Percentiles rank a stretch among this genome's conserved stretches.
These are phyloP conservation scores for Neopestalotiopsis sp. DNA, from an alignment of 2,329 filamentous ascomycete genomes.

Conservation along the genomic window DNA sequence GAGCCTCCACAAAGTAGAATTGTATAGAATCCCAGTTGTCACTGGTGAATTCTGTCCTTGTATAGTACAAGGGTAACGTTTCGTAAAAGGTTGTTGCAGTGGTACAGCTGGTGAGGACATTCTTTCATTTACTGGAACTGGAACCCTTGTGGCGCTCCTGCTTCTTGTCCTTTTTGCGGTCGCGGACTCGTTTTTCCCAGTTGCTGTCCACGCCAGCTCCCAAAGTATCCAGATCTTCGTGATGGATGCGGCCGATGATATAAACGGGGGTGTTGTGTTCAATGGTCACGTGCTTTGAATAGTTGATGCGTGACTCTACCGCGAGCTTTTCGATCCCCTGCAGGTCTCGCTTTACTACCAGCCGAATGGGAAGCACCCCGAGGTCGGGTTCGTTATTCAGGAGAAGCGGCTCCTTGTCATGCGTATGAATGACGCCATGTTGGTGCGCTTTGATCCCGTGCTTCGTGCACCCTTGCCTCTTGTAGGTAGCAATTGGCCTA, in stretches of 20 bases:
- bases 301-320: conserved; percentile 61
- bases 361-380: conserved; percentile 53
- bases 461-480: conserved; percentile 57
- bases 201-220: conserved; percentile 53
- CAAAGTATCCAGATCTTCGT: conserved; percentile 47
- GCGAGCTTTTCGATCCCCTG: conserved; percentile 48
- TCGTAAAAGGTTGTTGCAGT: not conserved
- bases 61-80: not conserved
- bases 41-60: not conserved
- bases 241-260: conserved; percentile 57
- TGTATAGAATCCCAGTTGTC: no score
- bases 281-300: conserved; percentile 60
- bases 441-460: conserved; percentile 56
- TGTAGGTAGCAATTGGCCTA: conserved; percentile 63
- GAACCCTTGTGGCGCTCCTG: not conserved
- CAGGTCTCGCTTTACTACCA: conserved; percentile 44
- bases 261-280: conserved; percentile 64
- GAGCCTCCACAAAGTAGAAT: no score
- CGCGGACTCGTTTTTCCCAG: conserved; percentile 39
- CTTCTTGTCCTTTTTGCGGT: conserved; percentile 1
- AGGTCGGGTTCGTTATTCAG: conserved; percentile 51
- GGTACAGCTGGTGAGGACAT: no score
- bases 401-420: conserved; percentile 39
- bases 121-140: not conserved
- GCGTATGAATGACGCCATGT: conserved; percentile 58